Evolutionary conservation across 495 filamentous ascomycete genomes (phyloP).

Genomic region (Thozetella sp.): DNA sequence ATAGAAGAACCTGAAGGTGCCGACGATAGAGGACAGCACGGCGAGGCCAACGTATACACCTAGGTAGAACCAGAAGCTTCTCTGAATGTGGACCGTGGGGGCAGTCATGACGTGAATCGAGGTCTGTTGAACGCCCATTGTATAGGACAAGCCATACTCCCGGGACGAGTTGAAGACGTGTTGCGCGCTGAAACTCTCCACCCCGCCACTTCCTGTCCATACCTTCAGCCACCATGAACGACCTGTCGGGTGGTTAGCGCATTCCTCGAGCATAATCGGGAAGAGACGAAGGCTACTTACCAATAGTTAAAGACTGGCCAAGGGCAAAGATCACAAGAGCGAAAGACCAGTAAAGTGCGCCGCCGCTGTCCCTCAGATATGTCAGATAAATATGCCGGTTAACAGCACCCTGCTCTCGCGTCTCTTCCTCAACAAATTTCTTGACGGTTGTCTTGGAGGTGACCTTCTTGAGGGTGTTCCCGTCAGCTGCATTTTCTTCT

Average conservation of each 20-base stretch:
- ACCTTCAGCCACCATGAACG: constrained; percentile 71
- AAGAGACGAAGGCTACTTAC: constrained; percentile 22
- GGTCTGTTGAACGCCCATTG: constrained; percentile 36
- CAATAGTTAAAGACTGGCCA: constrained; percentile 51
- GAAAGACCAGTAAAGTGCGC: constrained; percentile 61
- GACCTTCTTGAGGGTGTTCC: constrained; percentile 41
- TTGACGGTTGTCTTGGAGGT: constrained; percentile 42
- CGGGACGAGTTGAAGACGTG: constrained; percentile 9
- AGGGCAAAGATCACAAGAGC: constrained; percentile 52
- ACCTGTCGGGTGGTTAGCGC: constrained; percentile 13
- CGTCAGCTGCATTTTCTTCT: constrained; percentile 25
- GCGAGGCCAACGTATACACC: constrained; percentile 68
- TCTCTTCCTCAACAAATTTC: constrained; percentile 78
- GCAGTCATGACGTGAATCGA: constrained; percentile 26
- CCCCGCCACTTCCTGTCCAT: constrained; percentile 58
- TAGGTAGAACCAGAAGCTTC: constrained; percentile 62
- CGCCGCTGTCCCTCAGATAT: constrained; percentile 69
- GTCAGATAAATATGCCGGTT: constrained; percentile 61
- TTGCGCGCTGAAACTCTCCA: constrained; percentile 17
- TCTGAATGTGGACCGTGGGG: constrained; percentile 16
- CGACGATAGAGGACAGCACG: constrained; percentile 52
- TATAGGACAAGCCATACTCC: constrained; percentile 31
- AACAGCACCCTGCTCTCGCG: constrained; percentile 65
- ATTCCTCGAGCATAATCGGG: not conserved
- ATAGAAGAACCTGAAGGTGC: constrained; percentile 58